Evolutionary conservation across 2,329 filamentous ascomycete species (phyloP).

Genomic region (Clarireedia paspali): DNA sequence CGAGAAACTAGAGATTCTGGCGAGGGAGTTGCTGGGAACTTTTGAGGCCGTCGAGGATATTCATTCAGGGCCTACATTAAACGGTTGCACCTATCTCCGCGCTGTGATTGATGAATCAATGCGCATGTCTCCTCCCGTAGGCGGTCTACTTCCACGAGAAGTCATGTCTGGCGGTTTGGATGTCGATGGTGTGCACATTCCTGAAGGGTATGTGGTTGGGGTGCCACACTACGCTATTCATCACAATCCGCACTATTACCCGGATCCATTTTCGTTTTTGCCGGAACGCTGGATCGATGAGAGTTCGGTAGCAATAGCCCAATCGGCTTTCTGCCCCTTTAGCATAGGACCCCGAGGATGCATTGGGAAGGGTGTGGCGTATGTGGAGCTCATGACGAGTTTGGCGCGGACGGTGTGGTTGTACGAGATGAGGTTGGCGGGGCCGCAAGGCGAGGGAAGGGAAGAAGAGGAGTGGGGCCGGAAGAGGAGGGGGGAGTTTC

Average conservation of each 20-base stretch:
- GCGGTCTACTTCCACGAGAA: constrained; percentile 20
- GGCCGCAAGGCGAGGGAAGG: constrained; percentile 48
- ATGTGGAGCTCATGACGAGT: constrained; percentile 18
- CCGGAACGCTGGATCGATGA: constrained; percentile 40
- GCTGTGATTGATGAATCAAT: constrained; percentile 34
- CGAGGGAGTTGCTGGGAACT: constrained; percentile 18
- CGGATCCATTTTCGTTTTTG: constrained; percentile 32
- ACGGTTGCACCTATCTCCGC: constrained; percentile 32
- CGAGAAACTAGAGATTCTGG: constrained; percentile 25
- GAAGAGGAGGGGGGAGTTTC: constrained; percentile 53
- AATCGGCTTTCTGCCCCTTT: constrained; percentile 22
- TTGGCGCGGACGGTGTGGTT: constrained; percentile 18
- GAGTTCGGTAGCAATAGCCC: constrained; percentile 15
- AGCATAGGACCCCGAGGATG: constrained; percentile 23
- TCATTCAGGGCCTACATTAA: constrained; percentile 22
- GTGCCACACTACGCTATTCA: constrained; percentile 39
- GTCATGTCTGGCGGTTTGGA: constrained; percentile 18
- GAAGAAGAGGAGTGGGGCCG: constrained; percentile 29
- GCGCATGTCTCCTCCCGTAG: constrained; percentile 23
- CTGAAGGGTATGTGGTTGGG: constrained; percentile 37
- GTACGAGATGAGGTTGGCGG: constrained; percentile 22
- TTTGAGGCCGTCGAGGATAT: constrained; percentile 31
- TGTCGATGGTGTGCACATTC: constrained; percentile 27
- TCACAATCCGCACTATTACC: constrained; percentile 37
- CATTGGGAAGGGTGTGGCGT: constrained; percentile 23